A percentile compares a stretch with the other conserved stretches of the same genome.
Conservation (phyloP, 1,284 basidiomycete species). For the Cryptococcus sp. region DNA sequence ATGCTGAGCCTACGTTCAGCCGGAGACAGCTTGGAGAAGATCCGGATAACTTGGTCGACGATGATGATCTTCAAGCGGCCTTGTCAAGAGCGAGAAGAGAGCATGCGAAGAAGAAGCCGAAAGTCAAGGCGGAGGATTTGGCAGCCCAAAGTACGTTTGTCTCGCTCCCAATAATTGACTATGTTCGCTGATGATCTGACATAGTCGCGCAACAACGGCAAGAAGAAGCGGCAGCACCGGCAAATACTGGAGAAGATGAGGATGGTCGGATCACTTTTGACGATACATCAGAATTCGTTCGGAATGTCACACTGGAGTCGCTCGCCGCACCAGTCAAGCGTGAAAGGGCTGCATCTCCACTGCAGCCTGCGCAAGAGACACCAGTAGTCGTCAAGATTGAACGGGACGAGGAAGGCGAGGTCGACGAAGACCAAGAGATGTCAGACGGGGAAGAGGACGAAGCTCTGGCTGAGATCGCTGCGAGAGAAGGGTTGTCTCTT, state of each 20-base stretch:
- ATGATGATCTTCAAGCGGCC: slow-evolving; percentile 95
- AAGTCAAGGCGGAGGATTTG: slow-evolving; percentile 79
- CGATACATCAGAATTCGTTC: slow-evolving; percentile 95
- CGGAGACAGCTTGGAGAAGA: slow-evolving; percentile 59
- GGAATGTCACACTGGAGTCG: slow-evolving; percentile 68
- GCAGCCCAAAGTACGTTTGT: slow-evolving; percentile 66
- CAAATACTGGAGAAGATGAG: slow-evolving; percentile 59
- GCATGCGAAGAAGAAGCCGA: slow-evolving; percentile 75
- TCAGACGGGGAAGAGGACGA: slow-evolving; percentile 71
- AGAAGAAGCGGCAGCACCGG: slow-evolving; percentile 55
- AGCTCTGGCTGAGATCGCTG: slow-evolving; percentile 51
- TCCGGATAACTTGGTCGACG: slow-evolving; percentile 90
- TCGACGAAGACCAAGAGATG: slow-evolving; percentile 59
- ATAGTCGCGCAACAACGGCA: slow-evolving; percentile 65
- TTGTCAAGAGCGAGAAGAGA: slow-evolving; percentile 81
- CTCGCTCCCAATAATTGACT: neutral
- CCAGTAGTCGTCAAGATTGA: slow-evolving; percentile 55
- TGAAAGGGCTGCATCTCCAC: slow-evolving; percentile 35
- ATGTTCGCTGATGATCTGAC: neutral
- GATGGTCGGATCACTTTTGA: slow-evolving; percentile 79
- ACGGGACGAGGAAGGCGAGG: slow-evolving; percentile 46
- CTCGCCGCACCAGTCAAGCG: slow-evolving; percentile 46
- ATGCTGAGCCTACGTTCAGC: slow-evolving; percentile 60
- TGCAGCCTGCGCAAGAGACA: slow-evolving; percentile 47
- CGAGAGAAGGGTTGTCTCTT: slow-evolving; percentile 50